These are phyloP conservation scores for Isoetes engelmannii DNA, from an alignment of 83 land plant species.

Conservation along the genomic window DNA sequence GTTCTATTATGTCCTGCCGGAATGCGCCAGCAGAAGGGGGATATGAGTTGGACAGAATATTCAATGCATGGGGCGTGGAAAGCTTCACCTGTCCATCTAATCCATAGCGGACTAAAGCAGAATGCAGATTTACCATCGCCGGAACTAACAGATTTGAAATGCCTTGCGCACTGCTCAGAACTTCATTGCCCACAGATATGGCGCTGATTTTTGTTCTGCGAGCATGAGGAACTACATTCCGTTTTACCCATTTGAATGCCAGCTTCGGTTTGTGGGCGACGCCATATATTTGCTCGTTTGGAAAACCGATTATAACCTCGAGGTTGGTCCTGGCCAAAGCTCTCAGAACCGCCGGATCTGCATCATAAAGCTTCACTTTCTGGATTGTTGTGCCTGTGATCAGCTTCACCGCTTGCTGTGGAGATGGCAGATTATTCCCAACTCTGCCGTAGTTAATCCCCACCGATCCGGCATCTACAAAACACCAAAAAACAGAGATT, in stretches of 20 bases:
- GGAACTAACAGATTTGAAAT: slow-evolving; percentile 41
- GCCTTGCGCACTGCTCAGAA: slow-evolving; percentile 25
- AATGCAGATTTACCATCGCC: slow-evolving; percentile 60
- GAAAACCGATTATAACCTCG: slow-evolving; percentile 44
- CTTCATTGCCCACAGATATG: slow-evolving; percentile 67
- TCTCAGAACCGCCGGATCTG: slow-evolving; percentile 22
- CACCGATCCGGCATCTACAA: neutral
- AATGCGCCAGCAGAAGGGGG: slow-evolving; percentile 55
- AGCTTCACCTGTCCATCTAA: slow-evolving; percentile 43
- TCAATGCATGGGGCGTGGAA: slow-evolving; percentile 54
- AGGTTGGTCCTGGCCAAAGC: slow-evolving; percentile 35
- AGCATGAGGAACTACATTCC: slow-evolving; percentile 41
- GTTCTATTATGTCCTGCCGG: slow-evolving; percentile 14
- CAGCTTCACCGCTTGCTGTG: slow-evolving; percentile 22
- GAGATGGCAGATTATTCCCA: slow-evolving; percentile 28
- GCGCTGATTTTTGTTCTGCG: slow-evolving; percentile 48
- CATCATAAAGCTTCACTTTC: slow-evolving; percentile 31
- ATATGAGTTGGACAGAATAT: slow-evolving; percentile 35
- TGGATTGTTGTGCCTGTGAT: slow-evolving; percentile 20
- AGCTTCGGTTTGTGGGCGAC: slow-evolving; percentile 39
- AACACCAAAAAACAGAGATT: neutral
- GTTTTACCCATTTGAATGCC: slow-evolving; percentile 50
- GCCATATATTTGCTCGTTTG: slow-evolving; percentile 53
- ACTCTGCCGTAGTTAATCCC: slow-evolving; percentile 38
- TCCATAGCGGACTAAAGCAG: slow-evolving; percentile 28